A percentile compares a stretch with the other conserved stretches of the same genome.
These are phyloP conservation scores for Monocercomonoides exilis DNA, from an alignment of 78 protist genomes.

Conservation along the genomic window DNA sequence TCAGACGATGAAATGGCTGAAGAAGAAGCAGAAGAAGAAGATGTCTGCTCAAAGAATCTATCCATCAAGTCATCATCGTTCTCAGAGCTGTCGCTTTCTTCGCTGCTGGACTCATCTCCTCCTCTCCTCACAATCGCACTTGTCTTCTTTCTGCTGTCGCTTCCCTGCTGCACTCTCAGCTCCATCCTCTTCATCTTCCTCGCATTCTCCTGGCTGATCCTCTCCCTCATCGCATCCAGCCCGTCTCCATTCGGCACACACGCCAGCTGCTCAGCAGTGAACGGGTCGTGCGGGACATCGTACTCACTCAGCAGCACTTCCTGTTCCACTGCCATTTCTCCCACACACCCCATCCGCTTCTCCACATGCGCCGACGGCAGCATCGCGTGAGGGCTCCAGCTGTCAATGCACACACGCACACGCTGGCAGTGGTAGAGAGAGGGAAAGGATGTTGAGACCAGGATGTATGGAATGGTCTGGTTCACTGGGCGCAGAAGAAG, in stretches of 20 bases:
- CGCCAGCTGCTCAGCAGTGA: neutral
- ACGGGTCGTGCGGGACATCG: constrained; percentile 16
- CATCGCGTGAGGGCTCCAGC: constrained; percentile 8
- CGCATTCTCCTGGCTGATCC: no score
- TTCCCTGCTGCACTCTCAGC: no score
- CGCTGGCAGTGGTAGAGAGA: neutral
- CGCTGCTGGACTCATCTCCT: no score
- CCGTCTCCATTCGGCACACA: constrained; percentile 24
- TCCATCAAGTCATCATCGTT: no score
- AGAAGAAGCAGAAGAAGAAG: no score
- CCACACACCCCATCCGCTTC: constrained; percentile 27
- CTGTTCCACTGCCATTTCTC: constrained; percentile 17
- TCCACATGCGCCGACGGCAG: constrained; percentile 34
- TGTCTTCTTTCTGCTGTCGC: no score
- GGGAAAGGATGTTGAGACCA: neutral
- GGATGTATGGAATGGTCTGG: neutral
- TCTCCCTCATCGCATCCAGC: neutral
- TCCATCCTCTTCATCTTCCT: neutral
- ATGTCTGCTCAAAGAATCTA: no score
- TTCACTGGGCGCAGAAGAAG: neutral
- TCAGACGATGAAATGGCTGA: no score
- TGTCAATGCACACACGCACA: neutral
- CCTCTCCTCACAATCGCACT: neutral
- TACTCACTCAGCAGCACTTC: constrained; percentile 6
- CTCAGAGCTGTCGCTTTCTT: no score